Conservation (phyloP, 2,329 filamentous ascomycete species). For the Paraphoma sp. region DNA sequence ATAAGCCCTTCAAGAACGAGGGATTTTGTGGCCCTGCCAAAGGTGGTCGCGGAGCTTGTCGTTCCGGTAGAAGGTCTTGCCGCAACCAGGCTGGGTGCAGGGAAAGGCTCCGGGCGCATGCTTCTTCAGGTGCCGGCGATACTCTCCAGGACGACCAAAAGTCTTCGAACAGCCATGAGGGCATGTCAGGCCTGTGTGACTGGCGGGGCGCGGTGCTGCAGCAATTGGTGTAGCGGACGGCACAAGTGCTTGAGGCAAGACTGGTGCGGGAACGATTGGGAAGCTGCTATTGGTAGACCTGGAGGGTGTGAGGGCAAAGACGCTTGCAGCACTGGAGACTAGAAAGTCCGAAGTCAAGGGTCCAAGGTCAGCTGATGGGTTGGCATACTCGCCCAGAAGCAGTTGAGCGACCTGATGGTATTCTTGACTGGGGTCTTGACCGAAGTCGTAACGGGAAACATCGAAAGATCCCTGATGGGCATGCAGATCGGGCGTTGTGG, state of each 20-base stretch:
- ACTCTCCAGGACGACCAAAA: constrained; percentile 19
- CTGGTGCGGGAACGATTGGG: background rate
- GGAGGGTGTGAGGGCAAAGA: no score
- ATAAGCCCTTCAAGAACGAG: background rate
- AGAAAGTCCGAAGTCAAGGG: no score
- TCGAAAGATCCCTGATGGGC: background rate
- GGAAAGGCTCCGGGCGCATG: constrained; percentile 3
- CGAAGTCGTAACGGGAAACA: background rate
- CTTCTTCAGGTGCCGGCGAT: constrained; percentile 24
- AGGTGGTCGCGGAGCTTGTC: constrained; percentile 25
- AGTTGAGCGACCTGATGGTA: background rate
- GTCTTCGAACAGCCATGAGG: constrained; percentile 6
- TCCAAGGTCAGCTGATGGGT: no score
- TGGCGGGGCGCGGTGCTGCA: background rate
- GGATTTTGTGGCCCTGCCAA: constrained; percentile 6
- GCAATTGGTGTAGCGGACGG: background rate
- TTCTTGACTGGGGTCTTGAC: background rate
- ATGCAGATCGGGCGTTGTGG: background rate
- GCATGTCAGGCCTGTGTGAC: constrained; percentile 1
- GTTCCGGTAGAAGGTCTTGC: constrained; percentile 17
- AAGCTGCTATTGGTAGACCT: background rate
- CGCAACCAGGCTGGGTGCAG: constrained; percentile 14
- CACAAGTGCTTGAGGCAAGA: background rate
- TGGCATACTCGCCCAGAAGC: background rate
- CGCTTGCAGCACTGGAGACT: no score